Percentiles rank a stretch among this genome's conserved stretches.
These are phyloP conservation scores for Myxozyma udenii DNA, from an alignment of 805 yeast genomes.

Conservation along the genomic window DNA sequence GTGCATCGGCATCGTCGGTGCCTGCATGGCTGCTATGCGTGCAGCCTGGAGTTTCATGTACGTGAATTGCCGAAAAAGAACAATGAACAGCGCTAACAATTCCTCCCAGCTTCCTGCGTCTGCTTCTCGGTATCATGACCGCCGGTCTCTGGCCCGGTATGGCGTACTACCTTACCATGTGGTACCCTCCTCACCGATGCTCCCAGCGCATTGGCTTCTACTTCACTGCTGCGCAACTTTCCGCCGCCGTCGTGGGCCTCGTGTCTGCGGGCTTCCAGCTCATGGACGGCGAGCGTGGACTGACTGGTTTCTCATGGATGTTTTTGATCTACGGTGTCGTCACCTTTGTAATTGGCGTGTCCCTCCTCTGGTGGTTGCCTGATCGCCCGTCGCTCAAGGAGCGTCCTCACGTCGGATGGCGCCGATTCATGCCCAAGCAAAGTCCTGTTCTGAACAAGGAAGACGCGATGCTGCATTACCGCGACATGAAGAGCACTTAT, in stretches of 20 bases:
- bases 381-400: conserved; percentile 54
- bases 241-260: conserved; percentile 84
- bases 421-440: conserved; percentile 26
- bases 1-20: conserved; percentile 71
- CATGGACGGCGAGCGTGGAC: conserved; percentile 68
- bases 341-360: conserved; percentile 61
- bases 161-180: conserved; percentile 75
- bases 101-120: conserved; percentile 43
- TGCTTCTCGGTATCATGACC: conserved; percentile 73
- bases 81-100: conserved; percentile 33
- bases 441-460: conserved; percentile 49
- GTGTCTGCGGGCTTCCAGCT: conserved; percentile 85
- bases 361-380: conserved; percentile 80
- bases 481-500: conserved; percentile 22
- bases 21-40: conserved; percentile 65
- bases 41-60: conserved; percentile 51
- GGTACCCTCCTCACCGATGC: conserved; percentile 78
- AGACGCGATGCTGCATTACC: conserved; percentile 56
- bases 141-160: conserved; percentile 73
- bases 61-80: conserved; percentile 41
- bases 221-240: conserved; percentile 87
- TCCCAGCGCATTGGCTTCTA: conserved; percentile 82
- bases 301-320: conserved; percentile 85
- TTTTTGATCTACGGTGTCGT: conserved; percentile 72
- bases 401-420: conserved; percentile 22